Evolutionary conservation across 1,284 basidiomycete genomes (phyloP).

Genomic region (Sporisorium reilianum): DNA sequence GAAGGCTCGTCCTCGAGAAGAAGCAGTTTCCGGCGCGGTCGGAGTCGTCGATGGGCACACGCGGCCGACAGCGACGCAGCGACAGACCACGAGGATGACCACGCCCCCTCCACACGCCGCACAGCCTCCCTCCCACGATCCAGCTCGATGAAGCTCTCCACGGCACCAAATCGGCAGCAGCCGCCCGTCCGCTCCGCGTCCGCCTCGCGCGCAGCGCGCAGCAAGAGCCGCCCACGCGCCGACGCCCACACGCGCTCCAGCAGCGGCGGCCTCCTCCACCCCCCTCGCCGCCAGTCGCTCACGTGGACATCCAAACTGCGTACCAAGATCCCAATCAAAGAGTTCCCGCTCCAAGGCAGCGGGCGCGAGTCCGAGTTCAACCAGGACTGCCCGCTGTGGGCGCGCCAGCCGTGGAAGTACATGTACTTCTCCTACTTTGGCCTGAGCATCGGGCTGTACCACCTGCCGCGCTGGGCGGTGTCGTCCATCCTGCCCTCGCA

Average conservation of each 20-base stretch:
- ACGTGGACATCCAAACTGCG: slow-evolving; percentile 47
- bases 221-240: slow-evolving; percentile 7
- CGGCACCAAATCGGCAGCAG: neutral
- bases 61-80: neutral
- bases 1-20: slow-evolving; percentile 13
- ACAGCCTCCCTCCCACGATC: slow-evolving; percentile 7
- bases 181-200: slow-evolving; percentile 24
- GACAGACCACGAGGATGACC: neutral
- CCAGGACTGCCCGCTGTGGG: slow-evolving; percentile 58
- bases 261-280: slow-evolving; percentile 3
- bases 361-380: slow-evolving; percentile 60
- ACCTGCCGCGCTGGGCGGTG: slow-evolving; percentile 57
- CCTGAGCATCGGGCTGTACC: slow-evolving; percentile 53
- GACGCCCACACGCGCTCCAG: neutral
- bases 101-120: too few species aligned
- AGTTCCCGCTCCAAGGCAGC: slow-evolving; percentile 62
- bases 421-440: slow-evolving; percentile 63
- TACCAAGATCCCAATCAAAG: slow-evolving; percentile 53
- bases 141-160: slow-evolving; percentile 32
- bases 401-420: slow-evolving; percentile 57
- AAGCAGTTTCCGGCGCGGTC: slow-evolving; percentile 19
- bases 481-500: slow-evolving; percentile 37
- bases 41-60: neutral
- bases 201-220: slow-evolving; percentile 23
- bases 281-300: slow-evolving; percentile 26